Conservation (phyloP, 2,329 filamentous ascomycete genomes). For the Xylariaceae sp. region DNA sequence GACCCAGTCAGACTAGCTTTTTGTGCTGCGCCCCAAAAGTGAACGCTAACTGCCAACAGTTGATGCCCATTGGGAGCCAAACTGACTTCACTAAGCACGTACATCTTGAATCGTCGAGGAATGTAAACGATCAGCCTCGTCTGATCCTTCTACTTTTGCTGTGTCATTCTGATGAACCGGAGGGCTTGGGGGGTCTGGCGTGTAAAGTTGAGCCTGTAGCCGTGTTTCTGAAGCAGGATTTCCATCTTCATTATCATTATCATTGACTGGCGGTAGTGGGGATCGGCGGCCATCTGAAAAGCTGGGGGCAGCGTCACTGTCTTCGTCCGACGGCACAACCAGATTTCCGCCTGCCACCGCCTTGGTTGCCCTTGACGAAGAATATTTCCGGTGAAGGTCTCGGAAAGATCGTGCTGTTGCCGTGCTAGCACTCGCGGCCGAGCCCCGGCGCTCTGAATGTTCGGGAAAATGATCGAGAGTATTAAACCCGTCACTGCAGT, state of each 20-base stretch:
- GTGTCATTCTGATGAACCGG: conserved; percentile 24
- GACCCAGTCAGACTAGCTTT: conserved; percentile 9
- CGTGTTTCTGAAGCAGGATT: conserved; percentile 12
- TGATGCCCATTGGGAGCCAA: conserved; percentile 7
- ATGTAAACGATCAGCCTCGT: conserved; percentile 24
- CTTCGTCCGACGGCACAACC: conserved; percentile 51
- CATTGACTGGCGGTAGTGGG: conserved; percentile 48
- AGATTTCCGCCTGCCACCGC: conserved; percentile 41
- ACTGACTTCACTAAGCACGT: conserved; percentile 27
- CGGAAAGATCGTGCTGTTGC: conserved; percentile 63
- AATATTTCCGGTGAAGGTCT: conserved; percentile 58
- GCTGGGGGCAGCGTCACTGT: conserved; percentile 57
- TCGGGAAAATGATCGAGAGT: conserved; percentile 45
- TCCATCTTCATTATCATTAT: conserved; percentile 33
- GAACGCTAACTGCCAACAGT: conserved; percentile 6
- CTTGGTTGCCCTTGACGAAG: conserved; percentile 48
- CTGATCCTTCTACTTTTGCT: conserved; percentile 22
- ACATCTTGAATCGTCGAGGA: conserved; percentile 36
- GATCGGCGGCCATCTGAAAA: conserved; percentile 56
- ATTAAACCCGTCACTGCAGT: conserved; percentile 48
- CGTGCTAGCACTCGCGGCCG: conserved; percentile 61
- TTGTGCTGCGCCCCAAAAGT: conserved; percentile 7
- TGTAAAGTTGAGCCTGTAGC: conserved; percentile 39
- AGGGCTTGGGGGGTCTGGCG: conserved; percentile 39
- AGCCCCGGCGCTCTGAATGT: conserved; percentile 53